Conservation (phyloP, 805 yeast genomes). For the Kockiozyma suomiensis region DNA sequence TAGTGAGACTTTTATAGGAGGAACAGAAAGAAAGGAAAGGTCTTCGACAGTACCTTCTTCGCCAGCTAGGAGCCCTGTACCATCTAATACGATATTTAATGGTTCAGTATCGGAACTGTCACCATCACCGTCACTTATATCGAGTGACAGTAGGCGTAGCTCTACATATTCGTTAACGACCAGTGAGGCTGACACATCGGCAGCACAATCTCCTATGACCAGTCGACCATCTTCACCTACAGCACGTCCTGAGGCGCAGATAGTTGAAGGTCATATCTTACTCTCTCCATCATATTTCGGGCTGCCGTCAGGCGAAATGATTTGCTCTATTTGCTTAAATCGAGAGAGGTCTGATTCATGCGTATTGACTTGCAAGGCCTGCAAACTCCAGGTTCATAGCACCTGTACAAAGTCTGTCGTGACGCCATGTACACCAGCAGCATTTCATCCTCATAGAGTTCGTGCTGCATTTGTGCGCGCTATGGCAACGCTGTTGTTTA, state of each 20-base stretch:
- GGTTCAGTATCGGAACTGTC: neutral
- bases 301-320: neutral
- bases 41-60: neutral
- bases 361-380: conserved; percentile 9
- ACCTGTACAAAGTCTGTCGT: conserved; percentile 8
- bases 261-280: conserved; percentile 24
- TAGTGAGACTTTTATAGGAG: neutral
- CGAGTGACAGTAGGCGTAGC: neutral
- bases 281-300: neutral
- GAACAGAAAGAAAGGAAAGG: neutral
- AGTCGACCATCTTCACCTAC: conserved; percentile 5
- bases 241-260: neutral
- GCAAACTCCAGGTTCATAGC: conserved; percentile 15
- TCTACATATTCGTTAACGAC: neutral
- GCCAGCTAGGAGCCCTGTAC: neutral
- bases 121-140: neutral
- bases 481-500: conserved; percentile 21
- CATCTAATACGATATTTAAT: neutral
- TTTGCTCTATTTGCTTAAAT: conserved; percentile 18
- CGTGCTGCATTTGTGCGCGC: conserved; percentile 28
- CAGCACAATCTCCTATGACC: neutral
- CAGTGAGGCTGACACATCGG: neutral
- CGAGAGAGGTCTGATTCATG: neutral
- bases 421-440: conserved; percentile 31
- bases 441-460: conserved; percentile 22